Evolutionary conservation across 148 eudicot genomes (phyloP), one percentile per base, ranked within the genome.

Genomic region (Linanthus parryae): DNA sequence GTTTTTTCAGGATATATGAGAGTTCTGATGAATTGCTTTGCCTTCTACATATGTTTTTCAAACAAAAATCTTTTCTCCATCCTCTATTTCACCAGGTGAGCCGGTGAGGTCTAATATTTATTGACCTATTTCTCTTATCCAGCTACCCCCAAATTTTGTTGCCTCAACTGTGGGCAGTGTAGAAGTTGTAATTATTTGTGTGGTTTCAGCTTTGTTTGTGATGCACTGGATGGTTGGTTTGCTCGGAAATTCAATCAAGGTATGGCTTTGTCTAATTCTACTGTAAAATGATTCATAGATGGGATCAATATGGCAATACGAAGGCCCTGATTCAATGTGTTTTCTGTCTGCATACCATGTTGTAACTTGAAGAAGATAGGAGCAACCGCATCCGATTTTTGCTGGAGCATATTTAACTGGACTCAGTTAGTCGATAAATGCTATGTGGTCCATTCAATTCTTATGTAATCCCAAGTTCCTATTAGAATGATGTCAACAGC

Each of bases 171-270:
- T 21, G 11, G 10, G 12, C 8, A 2, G 5, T 17, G 0, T 2
- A 42, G 21, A 44, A 44, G 20, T 18, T 15, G 5, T 41, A 13
- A 41, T 7, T 41, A 0, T 2, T 4, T 21, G 24, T 13, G 20
- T 16, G 18, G 19, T 66, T 72, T 52, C 85, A 90, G 95, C 77
- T 85, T 90, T 69, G 92, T 83, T 25, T 86, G 88, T 70, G 97
- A 90, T 76, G 97, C 91, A 19, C 66, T 83, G 71, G 97, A 90
- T 76, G 97, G 97, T 35, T 85, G 85, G 88, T 85, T 90, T 76
- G 97, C 95, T 51, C 97, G 95, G 41, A 90, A 83, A 69, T 81
- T 85, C 69, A 90, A 85, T 69, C 97, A 90, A 80, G 97, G 95
- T 89, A 71, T 35, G 68, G 17, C 30, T 44, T 56, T 36, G 15